Evolutionary conservation across 345 rosid species (phyloP).

Genomic region (Pistacia integerrima): DNA sequence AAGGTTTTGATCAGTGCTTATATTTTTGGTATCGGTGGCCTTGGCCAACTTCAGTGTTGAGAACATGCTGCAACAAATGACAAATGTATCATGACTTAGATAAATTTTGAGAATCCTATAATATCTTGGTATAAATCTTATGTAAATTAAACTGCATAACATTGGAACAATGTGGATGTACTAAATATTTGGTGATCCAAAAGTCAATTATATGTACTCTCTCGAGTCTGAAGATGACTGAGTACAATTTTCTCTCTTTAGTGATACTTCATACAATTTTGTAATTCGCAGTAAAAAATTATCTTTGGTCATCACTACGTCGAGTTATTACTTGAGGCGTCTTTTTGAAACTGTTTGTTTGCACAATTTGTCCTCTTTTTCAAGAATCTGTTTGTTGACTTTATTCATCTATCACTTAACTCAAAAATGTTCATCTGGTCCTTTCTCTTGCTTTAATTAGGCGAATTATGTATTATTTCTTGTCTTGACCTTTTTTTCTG

Average conservation of each 20-base stretch:
- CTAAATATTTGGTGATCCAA: not conserved
- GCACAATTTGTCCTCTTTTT: not conserved
- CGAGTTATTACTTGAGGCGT: not conserved
- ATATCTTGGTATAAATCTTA: not conserved
- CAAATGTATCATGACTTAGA: not conserved
- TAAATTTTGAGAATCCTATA: not conserved
- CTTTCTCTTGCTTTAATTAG: not conserved
- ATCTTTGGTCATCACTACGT: not conserved
- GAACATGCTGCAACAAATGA: not conserved
- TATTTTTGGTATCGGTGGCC: not conserved
- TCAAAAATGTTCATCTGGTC: not conserved
- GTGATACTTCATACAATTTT: not conserved
- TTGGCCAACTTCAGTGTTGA: not conserved
- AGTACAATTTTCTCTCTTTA: not conserved
- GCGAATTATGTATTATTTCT: not conserved
- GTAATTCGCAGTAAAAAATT: not conserved
- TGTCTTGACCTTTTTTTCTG: constrained; percentile 13
- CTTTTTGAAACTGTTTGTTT: not conserved
- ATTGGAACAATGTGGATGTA: not conserved
- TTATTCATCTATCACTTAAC: not conserved
- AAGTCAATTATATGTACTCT: not conserved
- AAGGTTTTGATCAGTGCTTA: not conserved
- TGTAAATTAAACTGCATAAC: not conserved
- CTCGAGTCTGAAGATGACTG: not conserved
- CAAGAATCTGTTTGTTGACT: not conserved